Evolutionary conservation across 2,329 filamentous ascomycete species (phyloP).

Genomic region (Fusarium pseudoanthophilum): DNA sequence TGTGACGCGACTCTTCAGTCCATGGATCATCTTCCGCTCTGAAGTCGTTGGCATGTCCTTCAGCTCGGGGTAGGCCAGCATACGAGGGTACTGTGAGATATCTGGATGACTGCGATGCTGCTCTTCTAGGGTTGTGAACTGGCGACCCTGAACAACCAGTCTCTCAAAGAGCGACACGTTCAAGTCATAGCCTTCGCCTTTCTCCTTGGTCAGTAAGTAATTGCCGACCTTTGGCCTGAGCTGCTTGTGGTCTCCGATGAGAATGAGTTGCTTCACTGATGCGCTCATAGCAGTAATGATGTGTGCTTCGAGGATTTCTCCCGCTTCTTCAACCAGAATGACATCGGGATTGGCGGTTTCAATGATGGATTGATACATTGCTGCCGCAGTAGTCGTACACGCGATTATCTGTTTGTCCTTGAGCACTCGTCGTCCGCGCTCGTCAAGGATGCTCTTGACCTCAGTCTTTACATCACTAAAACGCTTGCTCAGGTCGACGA

Average conservation of each 20-base stretch:
- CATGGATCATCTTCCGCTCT: too few relatives aligned
- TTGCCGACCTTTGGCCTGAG: slow-evolving; percentile 74
- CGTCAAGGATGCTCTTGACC: slow-evolving; percentile 57
- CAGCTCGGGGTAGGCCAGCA: slow-evolving; percentile 71
- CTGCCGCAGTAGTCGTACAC: slow-evolving; percentile 77
- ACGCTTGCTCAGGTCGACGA: slow-evolving; percentile 52
- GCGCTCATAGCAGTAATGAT: slow-evolving; percentile 66
- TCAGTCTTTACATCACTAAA: slow-evolving; percentile 56
- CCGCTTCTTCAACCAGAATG: slow-evolving; percentile 77
- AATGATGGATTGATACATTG: slow-evolving; percentile 68
- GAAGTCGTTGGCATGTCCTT: slow-evolving; percentile 63
- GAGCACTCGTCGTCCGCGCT: slow-evolving; percentile 57
- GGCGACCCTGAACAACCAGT: slow-evolving; percentile 65
- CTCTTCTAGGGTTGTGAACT: slow-evolving; percentile 63
- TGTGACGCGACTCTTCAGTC: slow-evolving; percentile 68
- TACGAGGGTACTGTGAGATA: slow-evolving; percentile 68
- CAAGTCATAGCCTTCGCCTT: slow-evolving; percentile 72
- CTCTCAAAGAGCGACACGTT: slow-evolving; percentile 77
- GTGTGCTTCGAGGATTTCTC: slow-evolving; percentile 77
- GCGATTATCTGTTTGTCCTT: slow-evolving; percentile 70
- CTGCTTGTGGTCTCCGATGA: slow-evolving; percentile 81
- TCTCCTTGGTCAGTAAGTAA: slow-evolving; percentile 70
- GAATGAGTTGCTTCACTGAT: slow-evolving; percentile 69
- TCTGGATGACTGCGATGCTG: slow-evolving; percentile 78
- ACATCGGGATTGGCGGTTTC: slow-evolving; percentile 66